Evolutionary conservation across 805 yeast species (phyloP).

Genomic region (Martiniozyma abietophila): DNA sequence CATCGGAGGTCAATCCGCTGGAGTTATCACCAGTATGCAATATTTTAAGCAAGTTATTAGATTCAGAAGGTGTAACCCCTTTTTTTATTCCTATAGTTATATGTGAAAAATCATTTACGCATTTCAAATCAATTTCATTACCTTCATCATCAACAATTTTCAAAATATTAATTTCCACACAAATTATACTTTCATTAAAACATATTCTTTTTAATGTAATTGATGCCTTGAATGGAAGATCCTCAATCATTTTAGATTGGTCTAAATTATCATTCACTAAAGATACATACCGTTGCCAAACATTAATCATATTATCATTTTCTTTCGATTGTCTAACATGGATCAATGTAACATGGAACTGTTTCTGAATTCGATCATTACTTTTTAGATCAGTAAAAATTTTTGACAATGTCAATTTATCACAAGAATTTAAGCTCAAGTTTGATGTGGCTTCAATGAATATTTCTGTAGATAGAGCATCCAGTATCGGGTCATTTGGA

Average conservation of each 20-base stretch:
- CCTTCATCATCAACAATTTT: slow-evolving; percentile 8
- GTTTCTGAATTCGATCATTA: slow-evolving; percentile 34
- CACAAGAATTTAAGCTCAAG: neutral
- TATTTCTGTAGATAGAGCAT: slow-evolving; percentile 3
- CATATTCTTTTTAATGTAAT: slow-evolving; percentile 36
- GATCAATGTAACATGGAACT: slow-evolving; percentile 61
- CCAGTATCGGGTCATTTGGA: slow-evolving; percentile 8
- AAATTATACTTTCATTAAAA: slow-evolving; percentile 43
- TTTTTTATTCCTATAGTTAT: slow-evolving; percentile 62
- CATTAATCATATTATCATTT: slow-evolving; percentile 7
- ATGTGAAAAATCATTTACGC: slow-evolving; percentile 45
- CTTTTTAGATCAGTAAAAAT: slow-evolving; percentile 17
- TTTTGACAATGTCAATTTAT: slow-evolving; percentile 1
- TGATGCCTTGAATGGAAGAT: slow-evolving; percentile 21
- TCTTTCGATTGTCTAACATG: slow-evolving; percentile 30
- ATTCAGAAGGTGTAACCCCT: slow-evolving; percentile 37
- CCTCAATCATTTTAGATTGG: too few relatives aligned
- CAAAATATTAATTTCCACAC: slow-evolving; percentile 39
- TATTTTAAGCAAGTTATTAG: slow-evolving; percentile 33
- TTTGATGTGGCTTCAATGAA: neutral
- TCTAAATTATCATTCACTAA: neutral
- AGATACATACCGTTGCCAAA: slow-evolving; percentile 11
- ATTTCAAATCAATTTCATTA: slow-evolving; percentile 9
- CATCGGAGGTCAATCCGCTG: too few relatives aligned
- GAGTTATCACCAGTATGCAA: slow-evolving; percentile 18